Conservation (phyloP, 768 basidiomycete species). For the Phylloporus arenicola region DNA sequence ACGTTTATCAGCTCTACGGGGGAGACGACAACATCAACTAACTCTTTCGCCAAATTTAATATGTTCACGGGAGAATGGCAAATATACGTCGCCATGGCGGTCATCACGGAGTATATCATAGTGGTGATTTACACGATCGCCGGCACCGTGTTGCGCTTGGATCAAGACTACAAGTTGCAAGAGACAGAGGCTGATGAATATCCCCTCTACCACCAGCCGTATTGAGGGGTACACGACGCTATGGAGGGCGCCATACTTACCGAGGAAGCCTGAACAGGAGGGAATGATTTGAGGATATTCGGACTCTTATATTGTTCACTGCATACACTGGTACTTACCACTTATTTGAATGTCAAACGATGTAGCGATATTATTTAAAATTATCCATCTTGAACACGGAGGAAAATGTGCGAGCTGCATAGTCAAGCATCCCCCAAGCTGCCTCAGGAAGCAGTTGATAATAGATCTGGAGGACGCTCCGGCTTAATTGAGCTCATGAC, state of each 20-base stretch:
- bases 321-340: neutral
- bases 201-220: conserved; percentile 32
- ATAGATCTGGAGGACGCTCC: conserved; percentile 54
- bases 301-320: neutral
- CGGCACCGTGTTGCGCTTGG: conserved; percentile 25
- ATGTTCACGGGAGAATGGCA: conserved; percentile 53
- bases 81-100: conserved; percentile 52
- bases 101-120: conserved; percentile 55
- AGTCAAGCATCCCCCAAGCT: conserved; percentile 65
- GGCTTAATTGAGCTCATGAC: conserved; percentile 70
- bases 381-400: neutral
- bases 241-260: too few relatives aligned
- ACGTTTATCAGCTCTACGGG: conserved; percentile 33
- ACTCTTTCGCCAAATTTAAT: conserved; percentile 49
- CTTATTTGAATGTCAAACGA: neutral
- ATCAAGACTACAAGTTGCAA: conserved; percentile 29
- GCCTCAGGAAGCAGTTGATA: conserved; percentile 32
- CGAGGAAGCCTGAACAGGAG: neutral
- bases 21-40: conserved; percentile 16
- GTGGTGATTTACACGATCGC: conserved; percentile 39
- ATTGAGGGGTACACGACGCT: conserved; percentile 7
- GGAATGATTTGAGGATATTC: neutral
- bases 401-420: conserved; percentile 56
- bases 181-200: conserved; percentile 20
- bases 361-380: neutral